Percentiles rank a stretch among this genome's conserved stretches.
Evolutionary conservation across 2,329 filamentous ascomycete genomes (phyloP).

Genomic region (Fusarium odoratissimum): DNA sequence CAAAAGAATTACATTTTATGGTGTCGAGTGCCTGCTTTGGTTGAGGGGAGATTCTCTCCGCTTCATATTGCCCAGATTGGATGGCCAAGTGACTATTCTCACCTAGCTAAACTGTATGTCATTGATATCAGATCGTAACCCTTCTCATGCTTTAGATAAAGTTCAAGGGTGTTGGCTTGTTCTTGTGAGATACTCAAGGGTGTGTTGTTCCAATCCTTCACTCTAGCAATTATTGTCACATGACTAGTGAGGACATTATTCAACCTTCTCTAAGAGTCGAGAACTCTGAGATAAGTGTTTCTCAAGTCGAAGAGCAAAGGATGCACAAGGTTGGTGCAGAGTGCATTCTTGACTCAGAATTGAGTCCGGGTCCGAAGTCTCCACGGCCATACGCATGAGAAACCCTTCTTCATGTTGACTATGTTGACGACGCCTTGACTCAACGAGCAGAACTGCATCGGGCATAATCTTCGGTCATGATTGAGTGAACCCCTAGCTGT

Average conservation of each 20-base stretch:
- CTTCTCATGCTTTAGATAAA: not conserved
- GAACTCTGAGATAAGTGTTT: not conserved
- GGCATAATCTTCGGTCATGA: not conserved
- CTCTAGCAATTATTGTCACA: not conserved
- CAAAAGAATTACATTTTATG: not conserved
- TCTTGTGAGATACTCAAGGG: not conserved
- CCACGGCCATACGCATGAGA: not conserved
- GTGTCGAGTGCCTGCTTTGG: not conserved
- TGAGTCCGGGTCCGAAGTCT: not conserved
- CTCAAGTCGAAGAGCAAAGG: not conserved
- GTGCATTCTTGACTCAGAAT: not conserved
- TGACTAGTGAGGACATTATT: not conserved
- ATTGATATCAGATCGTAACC: too few species aligned
- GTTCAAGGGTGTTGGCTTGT: not conserved
- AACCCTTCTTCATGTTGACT: not conserved
- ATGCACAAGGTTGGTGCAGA: not conserved
- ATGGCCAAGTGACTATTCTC: not conserved
- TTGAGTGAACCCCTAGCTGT: not conserved
- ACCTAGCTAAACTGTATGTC: not conserved
- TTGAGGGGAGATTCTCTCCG: too few species aligned
- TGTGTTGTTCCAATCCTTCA: not conserved
- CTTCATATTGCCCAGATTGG: not conserved
- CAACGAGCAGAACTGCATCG: not conserved
- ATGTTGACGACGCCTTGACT: not conserved
- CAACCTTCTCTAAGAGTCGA: not conserved